Evolutionary conservation across 805 yeast genomes (phyloP).

Genomic region (Wickerhamomyces xylosicus): DNA sequence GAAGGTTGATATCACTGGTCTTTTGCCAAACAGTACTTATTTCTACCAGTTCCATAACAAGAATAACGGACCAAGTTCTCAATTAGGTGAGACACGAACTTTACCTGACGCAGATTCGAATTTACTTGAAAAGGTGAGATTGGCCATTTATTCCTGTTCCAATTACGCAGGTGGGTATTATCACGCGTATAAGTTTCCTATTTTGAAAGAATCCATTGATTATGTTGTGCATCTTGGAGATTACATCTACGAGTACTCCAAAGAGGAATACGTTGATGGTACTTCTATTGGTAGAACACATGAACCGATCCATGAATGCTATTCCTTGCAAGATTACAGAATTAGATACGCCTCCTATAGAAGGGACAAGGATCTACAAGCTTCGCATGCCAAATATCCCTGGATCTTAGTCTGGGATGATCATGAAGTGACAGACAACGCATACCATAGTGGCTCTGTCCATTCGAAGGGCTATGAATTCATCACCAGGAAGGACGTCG

Average conservation of each 20-base stretch:
- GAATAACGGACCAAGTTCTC: constrained; percentile 1
- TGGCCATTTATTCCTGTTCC: constrained; percentile 18
- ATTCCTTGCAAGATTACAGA: constrained; percentile 15
- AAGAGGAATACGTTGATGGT: constrained; percentile 17
- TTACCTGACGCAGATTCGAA: constrained; percentile 9
- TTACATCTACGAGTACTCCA: constrained; percentile 17
- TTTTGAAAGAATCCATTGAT: constrained; percentile 12
- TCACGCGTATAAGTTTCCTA: constrained; percentile 15
- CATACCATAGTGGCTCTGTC: constrained; percentile 17
- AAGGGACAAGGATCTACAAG: constrained; percentile 13
- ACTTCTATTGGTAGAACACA: constrained; percentile 12
- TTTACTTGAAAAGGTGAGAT: constrained; percentile 2
- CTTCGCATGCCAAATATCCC: constrained; percentile 15
- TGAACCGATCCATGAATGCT: constrained; percentile 13
- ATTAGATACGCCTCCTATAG: constrained; percentile 14
- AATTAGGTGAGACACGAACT: constrained; percentile 14
- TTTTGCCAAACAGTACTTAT: constrained; percentile 11
- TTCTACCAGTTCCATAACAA: constrained; percentile 12
- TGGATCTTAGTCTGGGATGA: constrained; percentile 21
- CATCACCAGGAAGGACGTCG: constrained; percentile 9
- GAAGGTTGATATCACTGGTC: constrained; percentile 12
- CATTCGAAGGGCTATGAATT: constrained; percentile 15
- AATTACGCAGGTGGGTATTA: constrained; percentile 18
- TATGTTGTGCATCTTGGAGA: constrained; percentile 19
- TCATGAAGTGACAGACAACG: constrained; percentile 19